Evolutionary conservation across 2,329 filamentous ascomycete genomes (phyloP), one percentile per base, ranked within the genome.

Genomic region (Arachnomyces sp.): DNA sequence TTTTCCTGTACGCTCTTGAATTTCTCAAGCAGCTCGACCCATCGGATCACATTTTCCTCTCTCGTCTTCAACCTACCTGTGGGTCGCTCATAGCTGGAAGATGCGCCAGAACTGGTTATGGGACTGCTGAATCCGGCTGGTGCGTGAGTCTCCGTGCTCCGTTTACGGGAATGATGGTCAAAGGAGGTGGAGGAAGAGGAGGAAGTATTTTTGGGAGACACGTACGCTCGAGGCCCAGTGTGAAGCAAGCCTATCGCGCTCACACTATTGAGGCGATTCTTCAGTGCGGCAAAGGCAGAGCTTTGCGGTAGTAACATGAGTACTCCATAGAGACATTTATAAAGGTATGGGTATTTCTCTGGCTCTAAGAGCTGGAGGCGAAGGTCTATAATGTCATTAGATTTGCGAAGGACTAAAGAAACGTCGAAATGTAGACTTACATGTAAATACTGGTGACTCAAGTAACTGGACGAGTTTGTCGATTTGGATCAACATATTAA

Each of bases 231-330:
- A 25, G 78, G 84, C 47, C 82, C 81, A 50, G 85, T 83, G 59
- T 96, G 90, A 46, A 98, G 71, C 62, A 95, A 94, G 32, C 90
- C 92, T 59, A 98, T 96, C 38, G 92, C 89, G 68, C 86, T 94
- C 51, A 98, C 92, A 63, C 86, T 95, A 64, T 96, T 96, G 37
- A 98, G 75, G 31, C 92, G 81, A 59, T 98, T 98, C 61, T 95
- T 96, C 42, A 98, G 72, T 2, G 92, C 90, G 18, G 89, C 92
- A 66, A 98, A 98, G 7, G 92, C 93, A 18, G 88, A 93, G 12
- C 90, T 96, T 65, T 98, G 92, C 0, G 92, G 92, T n/a, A 98
- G 75, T 13, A 98, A 81, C 92, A 98, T 98, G 40, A 98, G 73
- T 34, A 98, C 77, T 7, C 92, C 92, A 56, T 96, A 98, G 36